Evolutionary conservation across 2,329 filamentous ascomycete species (phyloP).

Genomic region (Cladobotryum mycophilum): DNA sequence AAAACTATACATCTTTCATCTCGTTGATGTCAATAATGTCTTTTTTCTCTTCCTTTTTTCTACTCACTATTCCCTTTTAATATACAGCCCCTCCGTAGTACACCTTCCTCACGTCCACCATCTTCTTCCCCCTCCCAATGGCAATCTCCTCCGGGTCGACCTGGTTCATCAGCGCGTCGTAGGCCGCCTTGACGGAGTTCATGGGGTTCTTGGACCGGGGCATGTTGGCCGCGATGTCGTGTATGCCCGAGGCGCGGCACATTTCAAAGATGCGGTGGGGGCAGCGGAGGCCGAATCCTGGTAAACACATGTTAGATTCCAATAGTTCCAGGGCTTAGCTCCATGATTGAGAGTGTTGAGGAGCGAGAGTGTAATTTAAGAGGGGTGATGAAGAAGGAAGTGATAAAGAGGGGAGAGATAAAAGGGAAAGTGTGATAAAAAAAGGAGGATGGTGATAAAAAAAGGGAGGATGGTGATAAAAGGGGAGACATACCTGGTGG

Average conservation of each 20-base stretch:
- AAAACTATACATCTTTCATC: too few species aligned
- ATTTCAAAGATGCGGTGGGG: slow-evolving; percentile 93
- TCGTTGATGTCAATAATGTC: neutral
- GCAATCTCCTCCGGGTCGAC: slow-evolving; percentile 85
- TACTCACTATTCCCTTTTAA: slow-evolving; percentile 26
- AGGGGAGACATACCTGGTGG: slow-evolving; percentile 67
- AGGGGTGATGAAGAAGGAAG: neutral
- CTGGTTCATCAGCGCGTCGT: slow-evolving; percentile 76
- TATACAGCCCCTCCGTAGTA: slow-evolving; percentile 82
- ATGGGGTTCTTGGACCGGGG: slow-evolving; percentile 87
- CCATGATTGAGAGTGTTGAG: too few species aligned
- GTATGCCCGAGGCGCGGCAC: slow-evolving; percentile 77
- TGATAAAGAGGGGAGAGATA: neutral
- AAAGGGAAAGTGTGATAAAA: neutral
- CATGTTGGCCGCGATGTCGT: slow-evolving; percentile 78
- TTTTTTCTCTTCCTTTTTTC: neutral
- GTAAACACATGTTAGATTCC: slow-evolving; percentile 9
- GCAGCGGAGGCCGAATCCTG: slow-evolving; percentile 90
- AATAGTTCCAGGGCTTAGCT: neutral
- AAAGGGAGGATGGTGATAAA: neutral
- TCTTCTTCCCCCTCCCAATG: slow-evolving; percentile 81
- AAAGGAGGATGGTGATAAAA: neutral
- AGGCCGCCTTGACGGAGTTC: slow-evolving; percentile 93
- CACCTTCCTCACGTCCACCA: slow-evolving; percentile 93
- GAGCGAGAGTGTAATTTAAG: too few species aligned